Conservation (phyloP, 306 rosid genomes). For the Potentilla sterilis region DNA sequence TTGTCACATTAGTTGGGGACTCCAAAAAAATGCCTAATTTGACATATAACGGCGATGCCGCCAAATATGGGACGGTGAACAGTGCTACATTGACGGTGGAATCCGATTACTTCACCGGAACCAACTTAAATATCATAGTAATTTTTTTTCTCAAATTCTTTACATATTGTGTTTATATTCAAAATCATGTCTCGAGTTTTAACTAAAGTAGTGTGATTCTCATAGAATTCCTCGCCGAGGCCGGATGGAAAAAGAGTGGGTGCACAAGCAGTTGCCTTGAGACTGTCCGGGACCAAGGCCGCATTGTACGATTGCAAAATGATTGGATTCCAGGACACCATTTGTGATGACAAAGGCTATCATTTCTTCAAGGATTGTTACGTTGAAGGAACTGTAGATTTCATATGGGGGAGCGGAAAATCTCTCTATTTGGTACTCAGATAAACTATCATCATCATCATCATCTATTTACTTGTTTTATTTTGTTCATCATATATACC, state of each 20-base stretch:
- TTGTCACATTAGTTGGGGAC: slow-evolving; percentile 41
- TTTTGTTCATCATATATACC: background rate
- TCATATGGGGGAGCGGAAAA: slow-evolving; percentile 41
- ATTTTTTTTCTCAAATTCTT: background rate
- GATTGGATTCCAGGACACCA: slow-evolving; percentile 47
- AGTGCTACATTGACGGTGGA: slow-evolving; percentile 47
- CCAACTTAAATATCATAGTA: slow-evolving; percentile 42
- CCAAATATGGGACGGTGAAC: slow-evolving; percentile 49
- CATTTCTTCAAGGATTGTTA: slow-evolving; percentile 49
- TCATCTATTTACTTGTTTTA: background rate
- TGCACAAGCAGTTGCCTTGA: slow-evolving; percentile 49
- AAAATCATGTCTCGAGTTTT: background rate
- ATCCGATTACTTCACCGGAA: slow-evolving; percentile 40
- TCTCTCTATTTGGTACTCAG: slow-evolving; percentile 43
- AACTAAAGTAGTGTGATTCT: background rate
- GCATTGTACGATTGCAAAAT: slow-evolving; percentile 40
- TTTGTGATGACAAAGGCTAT: slow-evolving; percentile 45
- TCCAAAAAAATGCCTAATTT: slow-evolving; percentile 37
- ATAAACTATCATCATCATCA: background rate
- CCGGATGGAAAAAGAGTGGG: slow-evolving; percentile 27
- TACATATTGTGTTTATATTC: background rate
- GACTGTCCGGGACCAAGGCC: slow-evolving; percentile 35
- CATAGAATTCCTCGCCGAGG: slow-evolving; percentile 43
- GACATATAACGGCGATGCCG: slow-evolving; percentile 39
- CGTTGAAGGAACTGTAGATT: slow-evolving; percentile 46